Percentiles rank a stretch among this genome's conserved stretches.
These are phyloP conservation scores for Fusarium clavum DNA, from an alignment of 2,329 filamentous ascomycete genomes.

Conservation along the genomic window DNA sequence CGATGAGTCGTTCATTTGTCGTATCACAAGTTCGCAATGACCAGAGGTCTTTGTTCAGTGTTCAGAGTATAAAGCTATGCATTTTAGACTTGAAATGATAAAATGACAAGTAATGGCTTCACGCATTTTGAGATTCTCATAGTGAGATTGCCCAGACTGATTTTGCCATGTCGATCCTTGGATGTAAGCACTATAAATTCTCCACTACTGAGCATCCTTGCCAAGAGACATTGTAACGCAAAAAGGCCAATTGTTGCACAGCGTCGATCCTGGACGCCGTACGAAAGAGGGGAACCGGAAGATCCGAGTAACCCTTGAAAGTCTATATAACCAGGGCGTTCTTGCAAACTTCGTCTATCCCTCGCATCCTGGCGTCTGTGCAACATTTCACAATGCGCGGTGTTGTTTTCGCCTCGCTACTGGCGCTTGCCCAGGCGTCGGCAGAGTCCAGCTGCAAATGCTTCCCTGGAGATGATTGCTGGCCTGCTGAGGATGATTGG, in stretches of 20 bases:
- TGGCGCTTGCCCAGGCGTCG: not conserved
- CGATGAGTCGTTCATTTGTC: accelerated
- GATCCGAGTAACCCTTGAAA: not conserved
- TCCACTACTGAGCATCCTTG: not conserved
- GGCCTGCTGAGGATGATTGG: conserved; percentile 62
- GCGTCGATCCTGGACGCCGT: not conserved
- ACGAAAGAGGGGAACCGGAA: not conserved
- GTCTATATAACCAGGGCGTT: not conserved
- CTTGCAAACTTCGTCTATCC: accelerated
- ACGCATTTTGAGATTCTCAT: not conserved
- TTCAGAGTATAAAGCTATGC: too few relatives aligned
- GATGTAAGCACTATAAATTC: not conserved
- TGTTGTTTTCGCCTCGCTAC: not conserved
- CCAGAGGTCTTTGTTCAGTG: too few relatives aligned
- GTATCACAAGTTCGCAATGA: too few relatives aligned
- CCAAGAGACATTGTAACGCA: not conserved
- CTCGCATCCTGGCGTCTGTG: accelerated
- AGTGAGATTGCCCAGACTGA: too few relatives aligned
- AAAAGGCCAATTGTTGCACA: not conserved
- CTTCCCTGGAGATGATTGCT: conserved; percentile 61
- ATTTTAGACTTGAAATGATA: not conserved
- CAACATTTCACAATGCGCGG: not conserved
- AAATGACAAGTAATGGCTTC: not conserved
- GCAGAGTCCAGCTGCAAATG: conserved; percentile 13
- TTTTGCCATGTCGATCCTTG: too few relatives aligned